Percentiles rank a stretch among this genome's conserved stretches.
phyloP scores from a whole-genome alignment of 2,329 filamentous ascomycete genomes.

The Fusarium sp. region DNA sequence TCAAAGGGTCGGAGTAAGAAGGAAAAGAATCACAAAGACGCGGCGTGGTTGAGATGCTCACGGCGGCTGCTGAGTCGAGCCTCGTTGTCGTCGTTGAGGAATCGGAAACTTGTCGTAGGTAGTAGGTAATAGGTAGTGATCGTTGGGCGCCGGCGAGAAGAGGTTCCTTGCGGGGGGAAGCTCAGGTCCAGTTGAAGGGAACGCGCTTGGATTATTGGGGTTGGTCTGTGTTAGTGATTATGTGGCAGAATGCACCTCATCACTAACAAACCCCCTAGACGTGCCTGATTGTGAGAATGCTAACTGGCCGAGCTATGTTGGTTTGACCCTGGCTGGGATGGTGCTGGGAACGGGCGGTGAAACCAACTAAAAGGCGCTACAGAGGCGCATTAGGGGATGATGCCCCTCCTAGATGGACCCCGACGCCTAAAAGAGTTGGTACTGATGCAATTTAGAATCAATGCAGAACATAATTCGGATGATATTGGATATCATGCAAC shows the following conservation, averaged over 20 bases:
- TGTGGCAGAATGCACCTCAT: not conserved
- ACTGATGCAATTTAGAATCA: constrained; percentile 7
- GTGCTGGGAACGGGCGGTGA: constrained; percentile 36
- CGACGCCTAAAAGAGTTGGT: constrained; percentile 10
- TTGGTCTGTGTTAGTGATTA: constrained; percentile 27
- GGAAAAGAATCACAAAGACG: constrained; percentile 30
- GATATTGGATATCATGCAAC: too few relatives aligned
- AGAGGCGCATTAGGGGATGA: constrained; percentile 34
- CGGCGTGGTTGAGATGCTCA: constrained; percentile 40
- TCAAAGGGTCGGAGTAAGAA: constrained; percentile 6
- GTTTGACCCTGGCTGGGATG: constrained; percentile 25
- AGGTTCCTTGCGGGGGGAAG: constrained; percentile 46
- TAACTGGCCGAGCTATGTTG: constrained; percentile 27
- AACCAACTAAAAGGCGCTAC: constrained; percentile 30
- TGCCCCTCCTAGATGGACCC: constrained; percentile 35
- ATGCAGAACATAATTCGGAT: constrained; percentile 14
- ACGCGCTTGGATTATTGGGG: constrained; percentile 42
- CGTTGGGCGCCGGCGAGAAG: constrained; percentile 44
- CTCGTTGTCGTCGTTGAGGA: constrained; percentile 42
- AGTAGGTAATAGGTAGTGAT: constrained; percentile 22
- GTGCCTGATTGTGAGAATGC: constrained; percentile 2
- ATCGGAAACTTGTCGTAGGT: constrained; percentile 39
- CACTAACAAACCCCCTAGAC: constrained; percentile 20
- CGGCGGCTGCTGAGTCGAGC: constrained; percentile 41
- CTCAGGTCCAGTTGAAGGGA: constrained; percentile 34